Base-by-base conservation (phyloP, 805 yeast species). In the Candida michaelii region DNA sequence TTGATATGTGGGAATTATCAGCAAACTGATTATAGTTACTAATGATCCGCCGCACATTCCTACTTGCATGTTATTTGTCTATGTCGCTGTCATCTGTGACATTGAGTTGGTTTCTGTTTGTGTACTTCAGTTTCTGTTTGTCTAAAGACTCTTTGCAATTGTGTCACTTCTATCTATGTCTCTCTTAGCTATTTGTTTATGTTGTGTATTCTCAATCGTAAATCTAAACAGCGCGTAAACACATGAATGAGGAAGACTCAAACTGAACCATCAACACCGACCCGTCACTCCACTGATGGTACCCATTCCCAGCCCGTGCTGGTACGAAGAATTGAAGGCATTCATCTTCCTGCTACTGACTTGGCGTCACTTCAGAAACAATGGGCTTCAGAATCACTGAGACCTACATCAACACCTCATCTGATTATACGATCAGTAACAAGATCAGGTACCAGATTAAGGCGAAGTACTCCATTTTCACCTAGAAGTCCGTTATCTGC, bases 231-330 rank as follows among this genome's bases (percentile, higher is more conserved):
- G 10, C 33, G 23, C 33, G 33, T 30, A 18, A 18, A 31, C 24
- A 31, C 15, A 25, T 16, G 8, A 5, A 27, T 24, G 27, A 13
- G 24, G 14, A 30, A 36, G 11, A 36, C 40, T 24, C 27, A 18
- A 3, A 54, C 56, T 13, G 60, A 53, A 37, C 57, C 58, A 2
- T 50, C 58, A 1, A 56, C 60, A 12, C 60, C 60, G 2, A 23
- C 45, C 13, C 23, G 52, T 27, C 14, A 19, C 13, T 7, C 24
- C 21, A 16, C 17, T 21, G 30, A 30, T 23, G 34, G 36, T n/a
- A 30, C 4, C 2, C 32, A 16, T 23, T 30, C 36, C 4, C 41
- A 30, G 23, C 36, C 41, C 11, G 27, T 19, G 2, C 35, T 19
- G 35, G 15, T n/a, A 9, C 3, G 36, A 11, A 16, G 19, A 19